Evolutionary conservation across 108 stramenopile genomes (phyloP).

Genomic region (Skeletonema tropicum): DNA sequence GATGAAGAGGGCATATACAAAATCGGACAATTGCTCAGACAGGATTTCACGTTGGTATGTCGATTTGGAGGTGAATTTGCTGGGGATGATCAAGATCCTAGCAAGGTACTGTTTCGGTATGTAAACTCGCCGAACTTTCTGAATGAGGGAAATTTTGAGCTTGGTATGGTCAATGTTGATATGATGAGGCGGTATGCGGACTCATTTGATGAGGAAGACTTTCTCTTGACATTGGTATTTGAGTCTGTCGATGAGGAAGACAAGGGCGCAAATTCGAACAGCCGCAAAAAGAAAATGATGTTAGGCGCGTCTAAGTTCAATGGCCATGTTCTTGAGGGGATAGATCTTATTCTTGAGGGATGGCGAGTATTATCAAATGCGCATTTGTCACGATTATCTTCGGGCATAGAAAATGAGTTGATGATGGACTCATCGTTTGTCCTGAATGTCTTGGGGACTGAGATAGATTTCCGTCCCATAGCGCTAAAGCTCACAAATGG

Average conservation of each 20-base stretch:
- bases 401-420: constrained; percentile 16
- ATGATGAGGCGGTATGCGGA: constrained; percentile 79
- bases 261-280: not conserved
- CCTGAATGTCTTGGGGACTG: constrained; percentile 6
- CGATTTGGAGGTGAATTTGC: constrained; percentile 85
- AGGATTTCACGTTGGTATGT: constrained; percentile 88
- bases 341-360: constrained; percentile 34
- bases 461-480: constrained; percentile 38
- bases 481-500: constrained; percentile 50
- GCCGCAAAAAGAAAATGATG: not conserved
- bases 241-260: constrained; percentile 38
- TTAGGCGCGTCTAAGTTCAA: constrained; percentile 9
- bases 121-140: constrained; percentile 81
- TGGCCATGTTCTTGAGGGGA: constrained; percentile 27
- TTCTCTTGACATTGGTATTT: constrained; percentile 73
- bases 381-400: constrained; percentile 17
- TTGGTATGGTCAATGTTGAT: constrained; percentile 67
- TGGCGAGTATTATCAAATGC: constrained; percentile 47
- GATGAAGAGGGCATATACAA: constrained; percentile 76
- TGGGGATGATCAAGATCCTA: constrained; percentile 61
- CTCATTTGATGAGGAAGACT: constrained; percentile 78
- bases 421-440: constrained; percentile 28
- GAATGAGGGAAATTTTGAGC: constrained; percentile 60
- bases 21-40: constrained; percentile 60
- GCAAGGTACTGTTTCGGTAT: constrained; percentile 88